Base-by-base conservation (phyloP, 176 grass and related monocot species). In the Paspalum notatum region DNA sequence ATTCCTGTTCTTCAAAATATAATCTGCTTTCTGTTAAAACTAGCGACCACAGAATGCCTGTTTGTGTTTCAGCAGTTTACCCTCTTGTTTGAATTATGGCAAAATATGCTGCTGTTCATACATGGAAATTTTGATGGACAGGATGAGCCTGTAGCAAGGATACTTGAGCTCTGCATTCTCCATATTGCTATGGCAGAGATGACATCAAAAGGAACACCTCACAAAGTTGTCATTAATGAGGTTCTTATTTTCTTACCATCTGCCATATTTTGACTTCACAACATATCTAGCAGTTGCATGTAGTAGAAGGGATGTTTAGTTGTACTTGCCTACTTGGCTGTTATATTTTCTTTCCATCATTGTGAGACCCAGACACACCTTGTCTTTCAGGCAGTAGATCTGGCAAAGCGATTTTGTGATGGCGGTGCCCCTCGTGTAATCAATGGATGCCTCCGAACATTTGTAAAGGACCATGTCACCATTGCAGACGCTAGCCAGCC, bases 181-280 rank as follows among this genome's bases (percentile, higher is more conserved):
- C 95, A 95, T 90, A 91, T 95, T 86, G 88, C 95, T 70, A 98
- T 98, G 95, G 95, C 95, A 68, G 95, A 98, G 81, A 98, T 98
- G 77, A 84, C 88, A 87, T 81, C 86, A 7, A 89, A 89, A 80
- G 84, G 81, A 95, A 95, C 95, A 53, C 87, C 90, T 45, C 95
- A 95, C 78, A 91, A 95, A 89, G 87, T 95, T 68, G 92, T 92
- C 65, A 98, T 95, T 47, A 98, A 98, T 53, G 95, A 98, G 92
- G 92, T 91, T 51, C 12, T 18, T 80, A 42, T 81, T 83, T 62
- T 65, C 48, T 46, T 41, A 9, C n/a, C 6, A 6, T 44, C 4
- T 47, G 5, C 8, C 66, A 45, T 45, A 42, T 75, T 54, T 59
- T 54, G 21, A 25, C 9, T 79, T 86, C 72, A 10, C 50, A 20